Percentiles rank a stretch among this genome's conserved stretches.
Conservation (phyloP, 257 asterid species). For the Marsdenia floribunda region DNA sequence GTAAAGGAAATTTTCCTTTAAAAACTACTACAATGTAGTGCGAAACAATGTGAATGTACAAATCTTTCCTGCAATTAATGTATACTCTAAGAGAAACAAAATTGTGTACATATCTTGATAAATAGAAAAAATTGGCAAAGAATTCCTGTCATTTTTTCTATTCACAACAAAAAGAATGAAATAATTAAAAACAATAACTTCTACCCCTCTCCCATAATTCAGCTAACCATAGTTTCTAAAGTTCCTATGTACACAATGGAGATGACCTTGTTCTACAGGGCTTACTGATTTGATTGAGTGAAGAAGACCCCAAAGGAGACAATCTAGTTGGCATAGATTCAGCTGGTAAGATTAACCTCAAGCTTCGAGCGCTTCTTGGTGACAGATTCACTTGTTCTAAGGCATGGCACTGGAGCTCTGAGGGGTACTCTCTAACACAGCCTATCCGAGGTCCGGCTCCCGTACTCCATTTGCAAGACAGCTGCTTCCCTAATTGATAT, state of each 20-base stretch:
- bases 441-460: slow-evolving; percentile 95
- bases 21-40: not conserved
- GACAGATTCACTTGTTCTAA: slow-evolving; percentile 65
- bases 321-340: slow-evolving; percentile 36
- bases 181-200: slow-evolving; percentile 26
- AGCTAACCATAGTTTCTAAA: slow-evolving; percentile 10
- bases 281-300: slow-evolving; percentile 20
- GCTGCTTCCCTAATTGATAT: slow-evolving; percentile 59
- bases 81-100: slow-evolving; percentile 32
- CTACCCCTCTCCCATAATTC: slow-evolving; percentile 3
- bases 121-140: slow-evolving; percentile 17
- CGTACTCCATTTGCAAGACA: slow-evolving; percentile 84
- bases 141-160: slow-evolving; percentile 43
- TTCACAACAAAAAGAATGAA: slow-evolving; percentile 37
- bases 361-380: slow-evolving; percentile 45
- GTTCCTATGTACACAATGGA: slow-evolving; percentile 25
- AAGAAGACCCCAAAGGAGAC: slow-evolving; percentile 22
- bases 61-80: slow-evolving; percentile 10
- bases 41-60: slow-evolving; percentile 3
- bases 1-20: not conserved
- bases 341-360: slow-evolving; percentile 34
- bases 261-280: slow-evolving; percentile 29
- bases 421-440: slow-evolving; percentile 72
- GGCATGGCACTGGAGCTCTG: slow-evolving; percentile 69
- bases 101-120: slow-evolving; percentile 29